Base-by-base conservation (phyloP, 805 yeast genomes). In the Zygotorulaspora chibaensis region DNA sequence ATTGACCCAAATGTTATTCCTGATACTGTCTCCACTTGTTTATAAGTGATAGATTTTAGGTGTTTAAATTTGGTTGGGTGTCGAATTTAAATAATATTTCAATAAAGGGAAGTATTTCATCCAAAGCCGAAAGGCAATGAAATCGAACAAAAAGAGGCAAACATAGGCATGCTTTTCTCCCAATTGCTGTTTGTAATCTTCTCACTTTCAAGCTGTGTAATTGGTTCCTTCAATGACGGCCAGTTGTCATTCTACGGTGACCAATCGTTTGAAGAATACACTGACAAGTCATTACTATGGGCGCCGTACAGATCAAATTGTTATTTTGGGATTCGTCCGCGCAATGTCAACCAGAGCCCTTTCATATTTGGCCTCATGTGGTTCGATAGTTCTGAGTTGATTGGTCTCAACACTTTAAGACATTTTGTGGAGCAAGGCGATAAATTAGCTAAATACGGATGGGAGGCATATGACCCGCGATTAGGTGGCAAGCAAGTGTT, bases 281-380 rank as follows among this genome's bases (percentile, higher is more conserved):
- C 77, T 6, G 68, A 73, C 39, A 67, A 74, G 35, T 76, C 87
- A 2, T 68, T 86, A 23, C 63, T 80, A 27, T 91, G 99, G 99
- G 98, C 96, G 1, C 95, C 98, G 0, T 91, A 89, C 65, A 70
- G 97, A 52, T 82, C 96, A 8, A 85, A 87, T 45, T 71, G 87
- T 35, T 93, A 90, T 66, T 70, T 90, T 48, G 98, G 98, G 1
- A 69, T 93, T 38, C 74, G 90, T 38, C 96, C 98, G 2, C 71
- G 91, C 39, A 50, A 56, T 46, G 48, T 65, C 3, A 51, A 59
- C 27, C 55, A 57, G 3, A 57, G 85, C 2, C 96, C 96, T 1
- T 72, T 93, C 42, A 59, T 83, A 47, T 70, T 87, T 11, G 98
- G 98, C 0, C 68, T 90, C 20, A 79, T 91, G 81, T 91, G 98